Evolutionary conservation across 352 stramenopile species (phyloP).

Genomic region (Pythium vanterpoolii): DNA sequence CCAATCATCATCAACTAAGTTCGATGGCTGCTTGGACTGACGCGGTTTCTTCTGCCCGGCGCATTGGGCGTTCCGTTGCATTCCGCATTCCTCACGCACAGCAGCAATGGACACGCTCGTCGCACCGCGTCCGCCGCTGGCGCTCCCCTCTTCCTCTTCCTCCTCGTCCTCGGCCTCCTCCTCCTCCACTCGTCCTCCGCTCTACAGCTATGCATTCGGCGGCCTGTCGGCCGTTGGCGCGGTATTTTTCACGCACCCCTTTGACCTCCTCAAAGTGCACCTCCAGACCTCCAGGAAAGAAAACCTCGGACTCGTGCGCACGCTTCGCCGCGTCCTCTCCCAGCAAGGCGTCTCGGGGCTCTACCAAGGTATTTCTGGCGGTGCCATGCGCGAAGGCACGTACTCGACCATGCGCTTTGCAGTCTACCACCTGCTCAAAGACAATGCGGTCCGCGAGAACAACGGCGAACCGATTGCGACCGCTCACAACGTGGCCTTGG

Average conservation of each 20-base stretch:
- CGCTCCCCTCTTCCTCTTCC: constrained; percentile 5
- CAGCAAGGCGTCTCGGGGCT: constrained; percentile 66
- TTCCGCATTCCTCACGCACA: not conserved
- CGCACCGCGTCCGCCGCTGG: constrained; percentile 1
- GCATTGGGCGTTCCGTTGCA: not conserved
- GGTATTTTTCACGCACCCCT: constrained; percentile 85
- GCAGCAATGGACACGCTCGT: constrained; percentile 13
- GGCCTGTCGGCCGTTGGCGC: constrained; percentile 75
- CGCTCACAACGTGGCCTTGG: constrained; percentile 62
- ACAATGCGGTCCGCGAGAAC: constrained; percentile 64
- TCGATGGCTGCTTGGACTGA: not conserved
- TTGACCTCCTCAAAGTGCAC: constrained; percentile 82
- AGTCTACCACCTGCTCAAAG: constrained; percentile 82
- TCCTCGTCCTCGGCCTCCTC: not conserved
- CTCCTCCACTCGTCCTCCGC: constrained; percentile 30
- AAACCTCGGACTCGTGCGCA: constrained; percentile 48
- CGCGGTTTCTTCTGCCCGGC: not conserved
- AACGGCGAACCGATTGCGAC: constrained; percentile 64
- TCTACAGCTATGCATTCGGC: constrained; percentile 71
- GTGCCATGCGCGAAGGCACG: constrained; percentile 76
- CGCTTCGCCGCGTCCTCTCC: constrained; percentile 52
- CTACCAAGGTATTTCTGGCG: constrained; percentile 79
- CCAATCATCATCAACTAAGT: constrained; percentile 5
- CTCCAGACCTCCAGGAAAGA: constrained; percentile 78
- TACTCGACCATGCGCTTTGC: constrained; percentile 85